Conservation (phyloP, 768 basidiomycete genomes). For the Dictyophora rubrovolvata region DNA sequence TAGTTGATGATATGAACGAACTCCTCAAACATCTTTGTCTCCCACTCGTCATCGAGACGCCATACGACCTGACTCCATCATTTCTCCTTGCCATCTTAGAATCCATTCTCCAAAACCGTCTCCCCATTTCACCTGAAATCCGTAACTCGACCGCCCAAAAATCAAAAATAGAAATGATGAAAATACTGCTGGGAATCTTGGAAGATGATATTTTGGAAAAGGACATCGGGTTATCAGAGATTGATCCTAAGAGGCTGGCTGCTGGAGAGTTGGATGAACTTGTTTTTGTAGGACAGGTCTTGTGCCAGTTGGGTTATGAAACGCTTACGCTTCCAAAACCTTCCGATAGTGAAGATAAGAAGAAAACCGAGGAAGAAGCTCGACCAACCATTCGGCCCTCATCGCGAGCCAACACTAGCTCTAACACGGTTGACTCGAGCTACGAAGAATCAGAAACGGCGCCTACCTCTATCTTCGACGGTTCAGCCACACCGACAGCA, state of each 20-base stretch:
- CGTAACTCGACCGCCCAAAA: conserved; percentile 27
- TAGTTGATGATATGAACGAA: conserved; percentile 29
- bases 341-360: background rate
- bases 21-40: conserved; percentile 36
- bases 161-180: conserved; percentile 53
- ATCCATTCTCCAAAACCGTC: conserved; percentile 41
- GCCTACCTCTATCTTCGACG: conserved; percentile 8
- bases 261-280: conserved; percentile 56
- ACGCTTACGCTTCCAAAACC: conserved; percentile 25
- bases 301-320: conserved; percentile 58
- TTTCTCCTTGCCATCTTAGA: conserved; percentile 65
- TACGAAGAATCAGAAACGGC: conserved; percentile 7
- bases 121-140: conserved; percentile 33
- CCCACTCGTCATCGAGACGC: conserved; percentile 38
- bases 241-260: conserved; percentile 59
- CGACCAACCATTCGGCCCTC: background rate
- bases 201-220: conserved; percentile 49
- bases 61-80: conserved; percentile 58
- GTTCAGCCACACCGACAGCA: conserved; percentile 3
- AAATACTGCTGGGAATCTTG: conserved; percentile 65
- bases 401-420: background rate
- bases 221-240: conserved; percentile 52
- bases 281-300: conserved; percentile 51
- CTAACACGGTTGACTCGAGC: conserved; percentile 1
- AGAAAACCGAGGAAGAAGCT: background rate